Conservation (phyloP, 306 rosid species). For the Lagenaria siceraria region DNA sequence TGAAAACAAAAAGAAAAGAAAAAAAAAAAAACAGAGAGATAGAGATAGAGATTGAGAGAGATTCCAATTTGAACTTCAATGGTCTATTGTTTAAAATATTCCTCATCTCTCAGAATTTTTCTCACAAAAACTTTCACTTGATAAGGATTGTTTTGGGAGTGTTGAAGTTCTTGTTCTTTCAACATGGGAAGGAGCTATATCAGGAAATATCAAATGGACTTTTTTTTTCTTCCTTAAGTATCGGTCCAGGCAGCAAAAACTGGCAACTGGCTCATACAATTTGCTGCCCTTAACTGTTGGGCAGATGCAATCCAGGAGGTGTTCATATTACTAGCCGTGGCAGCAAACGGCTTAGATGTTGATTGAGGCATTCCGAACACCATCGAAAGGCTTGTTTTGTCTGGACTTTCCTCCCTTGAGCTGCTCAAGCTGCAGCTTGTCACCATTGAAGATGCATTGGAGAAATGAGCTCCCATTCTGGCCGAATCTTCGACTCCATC, state of each 20-base stretch:
- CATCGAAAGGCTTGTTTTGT: conserved; percentile 34
- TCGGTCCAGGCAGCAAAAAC: conserved; percentile 3
- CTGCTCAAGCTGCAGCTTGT: conserved; percentile 51
- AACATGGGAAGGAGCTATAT: not conserved
- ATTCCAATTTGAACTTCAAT: conserved; percentile 1
- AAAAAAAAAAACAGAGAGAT: not conserved
- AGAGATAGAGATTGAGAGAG: not conserved
- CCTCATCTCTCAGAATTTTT: not conserved
- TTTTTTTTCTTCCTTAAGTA: not conserved
- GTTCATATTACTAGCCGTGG: conserved; percentile 1
- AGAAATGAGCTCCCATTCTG: conserved; percentile 33
- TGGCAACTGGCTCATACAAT: conserved; percentile 4
- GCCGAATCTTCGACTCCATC: conserved; percentile 5
- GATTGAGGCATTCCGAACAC: conserved; percentile 40
- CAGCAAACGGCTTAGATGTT: conserved; percentile 28
- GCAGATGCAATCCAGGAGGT: conserved; percentile 7
- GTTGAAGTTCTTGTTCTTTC: not conserved
- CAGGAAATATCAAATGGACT: not conserved
- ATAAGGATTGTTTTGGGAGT: not conserved
- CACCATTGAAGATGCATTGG: conserved; percentile 64
- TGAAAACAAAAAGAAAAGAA: not conserved
- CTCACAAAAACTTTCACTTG: not conserved
- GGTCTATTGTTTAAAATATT: not conserved
- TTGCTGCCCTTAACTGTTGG: conserved; percentile 2
- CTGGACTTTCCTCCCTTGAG: conserved; percentile 43